These are phyloP conservation scores for Euphrasia confusa DNA, from an alignment of 257 asterid genomes.

Conservation along the genomic window DNA sequence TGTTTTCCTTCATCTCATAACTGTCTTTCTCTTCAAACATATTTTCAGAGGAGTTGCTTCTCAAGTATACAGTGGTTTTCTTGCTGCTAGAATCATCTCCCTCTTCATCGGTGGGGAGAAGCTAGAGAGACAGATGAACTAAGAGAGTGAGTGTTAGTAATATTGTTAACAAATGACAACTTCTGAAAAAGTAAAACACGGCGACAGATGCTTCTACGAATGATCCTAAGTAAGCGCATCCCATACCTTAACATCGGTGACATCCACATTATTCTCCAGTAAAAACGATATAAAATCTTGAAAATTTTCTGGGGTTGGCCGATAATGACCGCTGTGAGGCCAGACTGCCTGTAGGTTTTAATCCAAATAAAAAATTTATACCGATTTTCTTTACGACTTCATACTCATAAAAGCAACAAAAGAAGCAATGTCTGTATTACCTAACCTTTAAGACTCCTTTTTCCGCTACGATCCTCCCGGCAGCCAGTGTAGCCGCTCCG, in stretches of 20 bases:
- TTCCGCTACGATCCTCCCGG: conserved; percentile 56
- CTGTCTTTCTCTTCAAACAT: not conserved
- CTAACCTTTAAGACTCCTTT: conserved; percentile 39
- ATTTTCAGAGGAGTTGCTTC: conserved; percentile 29
- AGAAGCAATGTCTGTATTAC: too few species aligned
- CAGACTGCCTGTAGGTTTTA: conserved; percentile 33
- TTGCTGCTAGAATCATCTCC: conserved; percentile 29
- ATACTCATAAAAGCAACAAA: too few species aligned
- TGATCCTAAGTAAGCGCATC: not conserved
- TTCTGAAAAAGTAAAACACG: not conserved
- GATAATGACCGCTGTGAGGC: conserved; percentile 73
- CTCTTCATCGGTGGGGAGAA: conserved; percentile 31
- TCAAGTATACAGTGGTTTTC: conserved; percentile 26
- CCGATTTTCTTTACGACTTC: too few species aligned
- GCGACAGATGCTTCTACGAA: too few species aligned
- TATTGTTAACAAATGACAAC: too few species aligned
- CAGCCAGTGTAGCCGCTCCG: conserved; percentile 67
- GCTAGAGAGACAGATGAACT: conserved; percentile 16
- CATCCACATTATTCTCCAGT: conserved; percentile 44
- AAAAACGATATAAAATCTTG: conserved; percentile 51
- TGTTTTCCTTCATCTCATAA: conserved; percentile 21
- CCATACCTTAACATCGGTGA: conserved; percentile 53
- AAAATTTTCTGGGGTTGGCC: conserved; percentile 58
- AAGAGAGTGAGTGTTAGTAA: too few species aligned
- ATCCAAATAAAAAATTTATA: too few species aligned